A percentile compares a stretch with the other conserved stretches of the same genome.
Conservation (phyloP, 2,329 filamentous ascomycete genomes). For the Lithohypha guttulata region DNA sequence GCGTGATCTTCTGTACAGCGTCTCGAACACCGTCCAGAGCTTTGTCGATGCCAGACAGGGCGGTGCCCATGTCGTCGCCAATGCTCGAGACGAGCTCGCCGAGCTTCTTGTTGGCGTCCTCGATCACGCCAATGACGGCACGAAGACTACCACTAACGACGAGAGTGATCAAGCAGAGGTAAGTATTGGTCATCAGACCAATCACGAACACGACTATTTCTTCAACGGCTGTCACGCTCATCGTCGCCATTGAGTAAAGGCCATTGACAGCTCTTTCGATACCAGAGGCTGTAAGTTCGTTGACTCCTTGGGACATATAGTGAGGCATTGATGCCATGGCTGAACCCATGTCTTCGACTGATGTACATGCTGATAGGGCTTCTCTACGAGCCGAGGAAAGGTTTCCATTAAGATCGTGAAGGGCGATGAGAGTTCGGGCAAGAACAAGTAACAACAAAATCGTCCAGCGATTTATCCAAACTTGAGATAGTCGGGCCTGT, state of each 20-base stretch:
- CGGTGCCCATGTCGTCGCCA: slow-evolving; percentile 35
- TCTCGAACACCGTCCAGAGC: slow-evolving; percentile 43
- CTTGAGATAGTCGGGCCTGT: slow-evolving; percentile 77
- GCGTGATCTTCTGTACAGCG: slow-evolving; percentile 46
- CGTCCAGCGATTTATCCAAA: slow-evolving; percentile 98
- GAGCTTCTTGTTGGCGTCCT: slow-evolving; percentile 50
- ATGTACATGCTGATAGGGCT: slow-evolving; percentile 79
- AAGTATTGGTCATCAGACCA: slow-evolving; percentile 81
- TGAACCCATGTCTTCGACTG: slow-evolving; percentile 86
- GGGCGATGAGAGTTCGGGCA: slow-evolving; percentile 65
- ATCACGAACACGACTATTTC: slow-evolving; percentile 85
- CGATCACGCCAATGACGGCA: slow-evolving; percentile 51
- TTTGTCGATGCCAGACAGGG: slow-evolving; percentile 40
- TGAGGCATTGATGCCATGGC: slow-evolving; percentile 97
- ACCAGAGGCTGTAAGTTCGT: slow-evolving; percentile 67
- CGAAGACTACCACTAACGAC: slow-evolving; percentile 70
- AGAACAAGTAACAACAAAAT: slow-evolving; percentile 78
- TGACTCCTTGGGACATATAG: slow-evolving; percentile 81
- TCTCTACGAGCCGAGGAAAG: slow-evolving; percentile 66
- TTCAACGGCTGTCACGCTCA: slow-evolving; percentile 74
- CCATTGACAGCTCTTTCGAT: slow-evolving; percentile 72
- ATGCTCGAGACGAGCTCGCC: slow-evolving; percentile 43
- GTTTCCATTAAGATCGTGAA: slow-evolving; percentile 60
- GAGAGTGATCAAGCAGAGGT: slow-evolving; percentile 78
- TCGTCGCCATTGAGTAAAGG: slow-evolving; percentile 64